Conservation (phyloP, 441 rosid species). For the Aleurites moluccanus region DNA sequence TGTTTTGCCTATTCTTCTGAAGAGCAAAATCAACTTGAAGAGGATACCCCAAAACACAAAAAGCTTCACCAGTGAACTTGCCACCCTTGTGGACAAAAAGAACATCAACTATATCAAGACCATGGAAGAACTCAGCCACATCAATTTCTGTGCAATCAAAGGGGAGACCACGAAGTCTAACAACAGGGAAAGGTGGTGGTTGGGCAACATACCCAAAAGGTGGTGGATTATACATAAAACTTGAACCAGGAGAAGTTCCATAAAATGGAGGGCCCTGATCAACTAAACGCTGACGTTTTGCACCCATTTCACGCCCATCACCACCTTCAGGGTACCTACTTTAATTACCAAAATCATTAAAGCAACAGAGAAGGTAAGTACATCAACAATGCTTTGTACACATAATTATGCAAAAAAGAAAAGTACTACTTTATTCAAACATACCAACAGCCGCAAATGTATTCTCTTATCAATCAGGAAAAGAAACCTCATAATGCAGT, state of each 20-base stretch:
- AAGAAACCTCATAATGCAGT: not conserved
- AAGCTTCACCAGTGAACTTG: conserved; percentile 91
- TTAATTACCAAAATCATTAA: conserved; percentile 26
- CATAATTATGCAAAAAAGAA: not conserved
- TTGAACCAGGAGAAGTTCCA: conserved; percentile 70
- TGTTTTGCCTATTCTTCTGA: conserved; percentile 83
- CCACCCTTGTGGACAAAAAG: conserved; percentile 80
- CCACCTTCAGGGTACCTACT: conserved; percentile 60
- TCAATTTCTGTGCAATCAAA: conserved; percentile 85
- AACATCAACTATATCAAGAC: conserved; percentile 87
- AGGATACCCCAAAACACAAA: conserved; percentile 86
- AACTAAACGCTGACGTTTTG: conserved; percentile 80
- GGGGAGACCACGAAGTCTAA: conserved; percentile 91
- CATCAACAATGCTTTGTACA: conserved; percentile 13
- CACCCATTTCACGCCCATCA: conserved; percentile 83
- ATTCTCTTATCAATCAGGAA: not conserved
- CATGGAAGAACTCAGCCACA: conserved; percentile 80
- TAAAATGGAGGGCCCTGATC: conserved; percentile 83
- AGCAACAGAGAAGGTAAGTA: conserved; percentile 19
- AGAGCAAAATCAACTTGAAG: conserved; percentile 94
- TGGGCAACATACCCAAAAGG: conserved; percentile 55
- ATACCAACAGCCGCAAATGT: not conserved
- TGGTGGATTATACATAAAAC: conserved; percentile 62
- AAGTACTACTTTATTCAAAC: not conserved
- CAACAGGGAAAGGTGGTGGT: conserved; percentile 88